phyloP scores from a whole-genome alignment of 192 early-diverging fungal genomes.

The Entomortierella beljakovae region DNA sequence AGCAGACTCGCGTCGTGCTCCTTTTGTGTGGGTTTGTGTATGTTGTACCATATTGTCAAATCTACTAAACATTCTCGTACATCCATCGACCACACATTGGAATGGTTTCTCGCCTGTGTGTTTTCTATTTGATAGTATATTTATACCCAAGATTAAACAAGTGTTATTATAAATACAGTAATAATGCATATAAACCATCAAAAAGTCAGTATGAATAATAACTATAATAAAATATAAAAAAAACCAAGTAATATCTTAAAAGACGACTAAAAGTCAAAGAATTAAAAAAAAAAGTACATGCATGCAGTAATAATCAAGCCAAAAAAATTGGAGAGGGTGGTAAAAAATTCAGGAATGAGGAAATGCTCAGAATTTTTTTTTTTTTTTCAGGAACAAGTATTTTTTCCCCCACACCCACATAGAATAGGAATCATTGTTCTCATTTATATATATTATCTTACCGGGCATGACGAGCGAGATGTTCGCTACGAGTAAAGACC shows the following conservation, averaged over 20 bases:
- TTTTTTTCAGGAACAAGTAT: neutral
- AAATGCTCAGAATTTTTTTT: too few species aligned
- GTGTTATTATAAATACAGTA: too few species aligned
- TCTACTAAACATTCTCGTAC: constrained; percentile 76
- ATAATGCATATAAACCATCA: neutral
- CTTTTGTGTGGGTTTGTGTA: constrained; percentile 74
- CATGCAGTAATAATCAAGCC: too few species aligned
- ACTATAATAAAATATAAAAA: too few species aligned
- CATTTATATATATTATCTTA: constrained; percentile 13
- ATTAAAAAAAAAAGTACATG: too few species aligned
- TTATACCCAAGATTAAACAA: constrained; percentile 12
- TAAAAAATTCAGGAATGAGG: too few species aligned
- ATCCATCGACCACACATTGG: constrained; percentile 74
- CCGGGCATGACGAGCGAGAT: constrained; percentile 48
- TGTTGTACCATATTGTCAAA: constrained; percentile 90
- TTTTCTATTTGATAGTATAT: constrained; percentile 26
- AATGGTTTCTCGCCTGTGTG: constrained; percentile 74
- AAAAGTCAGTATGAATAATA: constrained; percentile 13
- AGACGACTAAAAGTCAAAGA: too few species aligned
- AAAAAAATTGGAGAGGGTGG: too few species aligned
- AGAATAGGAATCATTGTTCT: too few species aligned
- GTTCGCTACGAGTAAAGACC: constrained; percentile 53
- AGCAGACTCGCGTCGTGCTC: constrained; percentile 34
- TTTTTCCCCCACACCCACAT: too few species aligned
- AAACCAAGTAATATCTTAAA: too few species aligned